Evolutionary conservation across 2,329 filamentous ascomycete genomes (phyloP).

Genomic region (Microcera coccophila): DNA sequence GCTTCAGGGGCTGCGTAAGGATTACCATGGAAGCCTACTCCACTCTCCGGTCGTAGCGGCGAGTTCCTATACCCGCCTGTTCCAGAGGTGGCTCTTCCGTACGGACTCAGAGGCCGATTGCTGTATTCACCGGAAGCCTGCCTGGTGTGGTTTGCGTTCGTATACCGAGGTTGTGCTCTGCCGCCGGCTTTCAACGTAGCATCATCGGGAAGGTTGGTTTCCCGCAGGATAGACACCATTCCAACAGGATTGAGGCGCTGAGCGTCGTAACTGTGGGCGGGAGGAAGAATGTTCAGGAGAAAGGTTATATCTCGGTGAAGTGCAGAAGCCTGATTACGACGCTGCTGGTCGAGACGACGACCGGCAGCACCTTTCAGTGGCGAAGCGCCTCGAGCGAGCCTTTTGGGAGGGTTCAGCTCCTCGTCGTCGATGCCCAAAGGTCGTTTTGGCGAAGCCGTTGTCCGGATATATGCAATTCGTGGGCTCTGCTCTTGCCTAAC

Average conservation of each 20-base stretch:
- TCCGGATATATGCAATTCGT: conserved; percentile 44
- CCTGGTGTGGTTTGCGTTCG: conserved; percentile 36
- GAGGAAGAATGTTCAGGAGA: conserved; percentile 69
- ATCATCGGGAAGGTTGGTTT: conserved; percentile 62
- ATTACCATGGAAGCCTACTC: conserved; percentile 24
- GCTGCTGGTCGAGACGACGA: conserved; percentile 75
- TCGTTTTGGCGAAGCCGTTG: conserved; percentile 56
- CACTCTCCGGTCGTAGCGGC: conserved; percentile 46
- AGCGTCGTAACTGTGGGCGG: conserved; percentile 66
- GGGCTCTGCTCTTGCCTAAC: conserved; percentile 41
- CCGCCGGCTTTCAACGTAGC: conserved; percentile 49
- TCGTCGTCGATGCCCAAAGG: conserved; percentile 67
- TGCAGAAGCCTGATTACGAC: conserved; percentile 59
- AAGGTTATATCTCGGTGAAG: conserved; percentile 68
- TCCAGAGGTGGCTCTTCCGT: conserved; percentile 39
- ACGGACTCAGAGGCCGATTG: conserved; percentile 47
- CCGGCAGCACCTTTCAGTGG: conserved; percentile 89
- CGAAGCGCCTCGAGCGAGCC: conserved; percentile 83
- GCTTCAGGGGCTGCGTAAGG: conserved; percentile 30
- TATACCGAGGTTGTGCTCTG: conserved; percentile 34
- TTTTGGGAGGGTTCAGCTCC: conserved; percentile 71
- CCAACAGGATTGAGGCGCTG: conserved; percentile 65
- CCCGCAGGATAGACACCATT: conserved; percentile 69
- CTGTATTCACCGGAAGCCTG: conserved; percentile 43
- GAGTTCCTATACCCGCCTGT: conserved; percentile 49